Base-by-base conservation (phyloP, 179 eudicot genomes). In the Silene noctiflora region DNA sequence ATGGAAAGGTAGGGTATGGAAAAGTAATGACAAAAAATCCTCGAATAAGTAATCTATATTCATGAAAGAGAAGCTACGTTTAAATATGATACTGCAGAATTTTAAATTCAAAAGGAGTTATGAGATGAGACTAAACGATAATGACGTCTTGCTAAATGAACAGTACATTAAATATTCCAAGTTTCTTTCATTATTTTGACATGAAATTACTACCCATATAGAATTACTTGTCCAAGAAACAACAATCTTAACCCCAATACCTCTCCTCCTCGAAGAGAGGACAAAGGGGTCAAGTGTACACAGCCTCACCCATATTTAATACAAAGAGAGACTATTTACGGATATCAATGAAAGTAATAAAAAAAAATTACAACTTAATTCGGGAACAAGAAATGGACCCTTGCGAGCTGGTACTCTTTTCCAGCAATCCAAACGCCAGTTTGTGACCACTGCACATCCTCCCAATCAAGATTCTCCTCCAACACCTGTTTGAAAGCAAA, bases 381-480 rank as follows among this genome's bases (percentile, higher is more conserved):
- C 31, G 91, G 96, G 10, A 97, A 86, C 75, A 94, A 75, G 83
- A 95, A 95, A 84, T 95, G 99, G 67, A 88, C 91, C 78, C 99
- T 81, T 29, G 97, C 96, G 75, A 95, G 96, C 75, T 80, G 91
- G 78, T 92, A 93, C 74, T 91, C 96, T 76, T 86, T 95, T 77
- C 99, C 99, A 20, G 86, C 86, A 16, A 95, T 83, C 90, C 87
- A 87, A 69, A 89, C 97, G 29, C 99, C 99, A 6, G 99, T 95
- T 80, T 91, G 96, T 25, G 97, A 91, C 99, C 99, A 95, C 79
- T 83, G 85, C 66, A 95, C 91, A 84, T 95, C 97, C 71, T 95
- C 99, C 99, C 99, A 95, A 69, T 95, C 97, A 56, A 95, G 78
- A 84, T 95, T 91, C 73, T 92, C 96, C 83, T 87, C 95, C 87